Percentiles rank a stretch among this genome's conserved stretches.
Evolutionary conservation across 192 early-diverging fungal genomes (phyloP).

Genomic region (Spinellus fusiger): DNA sequence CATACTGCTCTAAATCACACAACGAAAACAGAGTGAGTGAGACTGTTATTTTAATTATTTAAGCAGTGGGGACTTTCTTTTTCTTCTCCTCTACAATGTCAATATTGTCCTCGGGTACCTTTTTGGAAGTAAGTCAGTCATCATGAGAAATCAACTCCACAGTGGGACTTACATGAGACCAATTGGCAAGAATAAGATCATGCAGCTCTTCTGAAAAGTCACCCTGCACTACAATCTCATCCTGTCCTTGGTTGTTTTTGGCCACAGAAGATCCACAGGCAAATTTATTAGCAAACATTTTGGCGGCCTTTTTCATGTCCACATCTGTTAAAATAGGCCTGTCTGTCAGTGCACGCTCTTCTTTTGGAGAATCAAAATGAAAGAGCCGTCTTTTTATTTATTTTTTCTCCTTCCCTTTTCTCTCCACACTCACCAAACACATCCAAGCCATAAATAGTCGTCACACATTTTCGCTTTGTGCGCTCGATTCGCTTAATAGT

Average conservation of each 20-base stretch:
- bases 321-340: too few species aligned
- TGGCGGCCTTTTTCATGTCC: constrained; percentile 96
- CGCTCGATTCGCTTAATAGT: constrained; percentile 85
- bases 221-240: constrained; percentile 97
- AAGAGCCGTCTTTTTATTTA: background rate
- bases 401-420: too few species aligned
- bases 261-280: constrained; percentile 91
- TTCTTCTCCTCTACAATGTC: constrained; percentile 74
- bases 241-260: constrained; percentile 86
- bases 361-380: constrained; percentile 12
- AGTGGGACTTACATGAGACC: constrained; percentile 51
- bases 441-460: constrained; percentile 78
- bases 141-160: background rate
- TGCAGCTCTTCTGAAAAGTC: constrained; percentile 88
- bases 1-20: too few species aligned
- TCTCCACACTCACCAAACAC: constrained; percentile 76
- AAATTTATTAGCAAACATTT: constrained; percentile 92
- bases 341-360: too few species aligned
- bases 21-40: too few species aligned
- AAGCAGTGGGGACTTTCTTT: constrained; percentile 33
- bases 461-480: constrained; percentile 91
- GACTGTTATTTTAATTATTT: too few species aligned
- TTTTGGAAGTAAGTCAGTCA: background rate
- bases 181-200: constrained; percentile 75
- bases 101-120: constrained; percentile 71